Evolutionary conservation across 805 yeast genomes (phyloP).

Genomic region (Lachancea cidri): DNA sequence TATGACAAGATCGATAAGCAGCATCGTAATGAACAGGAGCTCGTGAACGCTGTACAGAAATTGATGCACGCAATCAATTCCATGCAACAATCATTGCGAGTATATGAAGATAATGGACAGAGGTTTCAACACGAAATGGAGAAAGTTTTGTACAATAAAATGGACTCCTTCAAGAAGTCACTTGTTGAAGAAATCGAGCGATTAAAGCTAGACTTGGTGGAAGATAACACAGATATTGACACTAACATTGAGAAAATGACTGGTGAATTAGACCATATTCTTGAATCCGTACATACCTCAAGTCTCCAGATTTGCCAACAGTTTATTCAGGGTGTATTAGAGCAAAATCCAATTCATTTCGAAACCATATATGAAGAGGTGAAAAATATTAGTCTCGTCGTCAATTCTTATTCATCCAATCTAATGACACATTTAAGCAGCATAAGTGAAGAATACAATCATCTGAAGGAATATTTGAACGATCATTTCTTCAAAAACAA

Average conservation of each 20-base stretch:
- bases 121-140: conserved; percentile 19
- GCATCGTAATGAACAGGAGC: conserved; percentile 24
- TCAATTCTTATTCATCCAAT: conserved; percentile 16
- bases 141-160: conserved; percentile 20
- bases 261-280: conserved; percentile 14
- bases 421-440: conserved; percentile 26
- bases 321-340: conserved; percentile 20
- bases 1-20: conserved; percentile 25
- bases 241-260: conserved; percentile 17
- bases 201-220: conserved; percentile 9
- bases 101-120: conserved; percentile 20
- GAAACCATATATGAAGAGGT: conserved; percentile 18
- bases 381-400: conserved; percentile 13
- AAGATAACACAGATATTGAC: conserved; percentile 13
- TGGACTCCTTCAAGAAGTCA: conserved; percentile 15
- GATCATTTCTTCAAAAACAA: conserved; percentile 28
- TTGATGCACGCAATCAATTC: conserved; percentile 16
- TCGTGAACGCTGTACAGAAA: conserved; percentile 19
- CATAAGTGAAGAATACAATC: conserved; percentile 30
- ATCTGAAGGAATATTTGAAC: conserved; percentile 27
- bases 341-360: conserved; percentile 22
- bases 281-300: conserved; percentile 16
- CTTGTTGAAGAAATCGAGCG: conserved; percentile 15
- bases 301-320: conserved; percentile 21
- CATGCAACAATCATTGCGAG: conserved; percentile 19